These are phyloP conservation scores for Irpex sp. DNA, from an alignment of 1,284 basidiomycete species.

Conservation along the genomic window DNA sequence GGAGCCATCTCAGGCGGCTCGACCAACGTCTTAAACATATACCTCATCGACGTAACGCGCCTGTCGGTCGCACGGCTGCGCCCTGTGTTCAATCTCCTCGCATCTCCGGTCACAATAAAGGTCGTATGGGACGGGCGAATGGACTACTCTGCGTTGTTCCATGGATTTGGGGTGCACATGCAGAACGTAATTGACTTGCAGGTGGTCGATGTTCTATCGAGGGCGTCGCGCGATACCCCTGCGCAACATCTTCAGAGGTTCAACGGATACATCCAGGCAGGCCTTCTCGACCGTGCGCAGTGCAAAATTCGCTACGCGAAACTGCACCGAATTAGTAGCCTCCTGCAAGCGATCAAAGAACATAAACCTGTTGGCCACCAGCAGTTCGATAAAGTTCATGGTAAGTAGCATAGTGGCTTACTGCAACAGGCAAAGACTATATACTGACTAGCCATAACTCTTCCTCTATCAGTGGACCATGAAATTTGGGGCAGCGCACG, in stretches of 20 bases:
- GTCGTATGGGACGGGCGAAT: slow-evolving; percentile 20
- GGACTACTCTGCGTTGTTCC: slow-evolving; percentile 15
- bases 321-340: background rate
- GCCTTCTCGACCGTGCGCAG: background rate
- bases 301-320: background rate
- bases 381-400: background rate
- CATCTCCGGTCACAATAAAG: slow-evolving; percentile 12
- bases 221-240: background rate
- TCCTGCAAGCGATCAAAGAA: background rate
- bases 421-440: background rate
- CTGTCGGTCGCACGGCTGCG: background rate
- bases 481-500: background rate
- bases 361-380: background rate
- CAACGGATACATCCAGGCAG: background rate
- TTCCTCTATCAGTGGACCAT: background rate
- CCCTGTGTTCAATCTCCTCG: slow-evolving; percentile 13
- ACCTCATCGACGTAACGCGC: background rate
- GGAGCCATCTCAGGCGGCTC: background rate
- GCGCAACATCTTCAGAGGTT: background rate
- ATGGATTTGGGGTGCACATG: slow-evolving; percentile 11
- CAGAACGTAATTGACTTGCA: slow-evolving; percentile 17
- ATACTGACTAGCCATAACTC: background rate
- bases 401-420: background rate
- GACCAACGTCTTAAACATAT: background rate
- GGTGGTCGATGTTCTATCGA: slow-evolving; percentile 13